Percentiles rank a stretch among this genome's conserved stretches.
phyloP scores from a whole-genome alignment of 176 grass and related monocot species.

The Alopecurus myosuroides region DNA sequence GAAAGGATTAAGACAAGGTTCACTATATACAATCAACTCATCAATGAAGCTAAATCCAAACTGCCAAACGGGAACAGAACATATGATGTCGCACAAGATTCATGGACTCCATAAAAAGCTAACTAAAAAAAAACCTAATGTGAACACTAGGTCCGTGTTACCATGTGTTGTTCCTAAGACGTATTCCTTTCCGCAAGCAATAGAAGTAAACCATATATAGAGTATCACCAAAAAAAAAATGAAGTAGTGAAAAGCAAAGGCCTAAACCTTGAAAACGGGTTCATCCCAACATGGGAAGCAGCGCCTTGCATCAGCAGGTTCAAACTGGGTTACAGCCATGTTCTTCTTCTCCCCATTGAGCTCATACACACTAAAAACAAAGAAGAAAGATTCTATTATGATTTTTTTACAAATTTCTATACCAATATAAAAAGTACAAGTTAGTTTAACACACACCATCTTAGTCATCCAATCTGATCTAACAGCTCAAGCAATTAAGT shows the following conservation, averaged over 20 bases:
- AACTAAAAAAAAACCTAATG: not conserved
- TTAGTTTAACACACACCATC: not conserved
- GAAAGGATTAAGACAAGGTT: conserved; percentile 2
- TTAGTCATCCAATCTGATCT: not conserved
- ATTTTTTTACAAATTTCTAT: not conserved
- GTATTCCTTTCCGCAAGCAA: not conserved
- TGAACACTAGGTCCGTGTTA: not conserved
- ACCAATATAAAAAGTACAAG: not conserved
- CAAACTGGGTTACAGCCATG: conserved; percentile 95
- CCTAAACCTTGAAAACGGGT: conserved; percentile 74
- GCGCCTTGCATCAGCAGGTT: conserved; percentile 68
- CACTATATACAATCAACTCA: not conserved
- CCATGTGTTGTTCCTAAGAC: not conserved
- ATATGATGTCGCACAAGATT: not conserved
- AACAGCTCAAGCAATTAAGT: not conserved
- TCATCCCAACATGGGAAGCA: conserved; percentile 99
- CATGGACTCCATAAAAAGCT: not conserved
- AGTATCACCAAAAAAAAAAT: not conserved
- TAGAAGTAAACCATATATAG: not conserved
- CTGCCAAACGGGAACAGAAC: not conserved
- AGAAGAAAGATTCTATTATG: not conserved
- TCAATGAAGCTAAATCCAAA: conserved; percentile 3
- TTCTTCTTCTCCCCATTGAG: conserved; percentile 85
- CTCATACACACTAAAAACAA: conserved; percentile 61
- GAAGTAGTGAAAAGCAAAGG: not conserved